phyloP scores from a whole-genome alignment of 352 stramenopile genomes.

The Globisporangium ultimum region DNA sequence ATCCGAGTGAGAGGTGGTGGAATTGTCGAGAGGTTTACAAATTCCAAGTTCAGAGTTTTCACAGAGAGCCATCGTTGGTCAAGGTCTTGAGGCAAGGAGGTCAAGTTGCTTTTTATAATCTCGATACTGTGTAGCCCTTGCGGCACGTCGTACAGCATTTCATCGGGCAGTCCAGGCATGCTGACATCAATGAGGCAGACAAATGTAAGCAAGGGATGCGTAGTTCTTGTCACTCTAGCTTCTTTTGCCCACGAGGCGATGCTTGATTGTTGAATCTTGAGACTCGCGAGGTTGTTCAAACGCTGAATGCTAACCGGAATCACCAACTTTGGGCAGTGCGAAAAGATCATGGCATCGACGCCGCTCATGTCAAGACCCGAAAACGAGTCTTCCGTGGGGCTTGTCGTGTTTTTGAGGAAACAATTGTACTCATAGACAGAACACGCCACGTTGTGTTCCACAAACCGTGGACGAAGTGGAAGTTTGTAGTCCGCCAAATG shows the following conservation, averaged over 20 bases:
- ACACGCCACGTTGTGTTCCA: background rate
- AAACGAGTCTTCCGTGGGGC: constrained; percentile 1
- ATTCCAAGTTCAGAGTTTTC: too few relatives aligned
- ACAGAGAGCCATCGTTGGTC: background rate
- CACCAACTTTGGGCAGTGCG: constrained; percentile 11
- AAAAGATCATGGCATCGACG: constrained; percentile 12
- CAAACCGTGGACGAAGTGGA: background rate
- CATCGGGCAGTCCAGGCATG: constrained; percentile 11
- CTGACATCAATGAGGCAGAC: background rate
- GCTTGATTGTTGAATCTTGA: constrained; percentile 20
- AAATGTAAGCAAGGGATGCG: background rate
- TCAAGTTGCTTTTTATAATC: constrained; percentile 16
- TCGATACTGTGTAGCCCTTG: constrained; percentile 13
- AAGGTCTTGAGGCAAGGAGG: constrained; percentile 10
- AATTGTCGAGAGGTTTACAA: too few relatives aligned
- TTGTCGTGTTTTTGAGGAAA: background rate
- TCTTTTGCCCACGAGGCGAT: constrained; percentile 14
- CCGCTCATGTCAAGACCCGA: constrained; percentile 10
- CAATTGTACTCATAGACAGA: constrained; percentile 14
- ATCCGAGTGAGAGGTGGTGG: too few relatives aligned
- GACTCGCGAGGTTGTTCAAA: constrained; percentile 14
- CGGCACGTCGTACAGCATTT: constrained; percentile 9
- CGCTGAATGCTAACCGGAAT: constrained; percentile 10
- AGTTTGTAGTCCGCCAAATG: constrained; percentile 6
- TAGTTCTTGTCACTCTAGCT: background rate